Evolutionary conservation across 148 eudicot genomes (phyloP).

Genomic region (Rhododendron griersonianum): DNA sequence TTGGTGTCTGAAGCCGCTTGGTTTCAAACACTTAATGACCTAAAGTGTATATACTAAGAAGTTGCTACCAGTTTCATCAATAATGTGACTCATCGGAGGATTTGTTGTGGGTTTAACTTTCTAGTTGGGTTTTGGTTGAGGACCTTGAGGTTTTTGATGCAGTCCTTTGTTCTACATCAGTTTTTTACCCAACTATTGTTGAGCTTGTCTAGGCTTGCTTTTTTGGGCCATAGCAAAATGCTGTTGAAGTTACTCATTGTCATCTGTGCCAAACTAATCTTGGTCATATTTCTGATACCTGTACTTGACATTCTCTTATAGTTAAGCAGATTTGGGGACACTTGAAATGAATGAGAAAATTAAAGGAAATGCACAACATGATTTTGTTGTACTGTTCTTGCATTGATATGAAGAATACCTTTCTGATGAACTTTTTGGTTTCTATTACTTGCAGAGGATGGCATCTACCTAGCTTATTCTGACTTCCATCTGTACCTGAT

Average conservation of each 20-base stretch:
- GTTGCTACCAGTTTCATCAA: not conserved
- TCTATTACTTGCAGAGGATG: conserved; percentile 59
- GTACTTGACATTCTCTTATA: not conserved
- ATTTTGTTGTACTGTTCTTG: not conserved
- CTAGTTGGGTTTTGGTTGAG: not conserved
- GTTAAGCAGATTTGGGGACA: not conserved
- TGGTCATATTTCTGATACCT: not conserved
- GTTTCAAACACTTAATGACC: not conserved
- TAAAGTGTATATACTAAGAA: not conserved
- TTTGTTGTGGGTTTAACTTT: not conserved
- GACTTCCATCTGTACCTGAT: conserved; percentile 82
- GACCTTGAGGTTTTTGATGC: not conserved
- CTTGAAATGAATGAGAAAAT: not conserved
- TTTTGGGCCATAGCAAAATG: not conserved
- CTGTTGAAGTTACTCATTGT: not conserved
- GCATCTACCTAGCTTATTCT: conserved; percentile 82
- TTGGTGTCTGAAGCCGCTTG: not conserved
- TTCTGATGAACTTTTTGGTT: conserved; percentile 17
- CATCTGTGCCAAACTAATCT: not conserved
- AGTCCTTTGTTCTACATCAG: not conserved
- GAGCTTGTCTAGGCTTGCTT: not conserved
- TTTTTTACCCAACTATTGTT: not conserved
- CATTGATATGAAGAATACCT: not conserved
- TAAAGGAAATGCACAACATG: not conserved
- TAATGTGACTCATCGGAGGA: not conserved